Evolutionary conservation across 164 flowering plant species (phyloP).

Genomic region (Houttuynia cordata): DNA sequence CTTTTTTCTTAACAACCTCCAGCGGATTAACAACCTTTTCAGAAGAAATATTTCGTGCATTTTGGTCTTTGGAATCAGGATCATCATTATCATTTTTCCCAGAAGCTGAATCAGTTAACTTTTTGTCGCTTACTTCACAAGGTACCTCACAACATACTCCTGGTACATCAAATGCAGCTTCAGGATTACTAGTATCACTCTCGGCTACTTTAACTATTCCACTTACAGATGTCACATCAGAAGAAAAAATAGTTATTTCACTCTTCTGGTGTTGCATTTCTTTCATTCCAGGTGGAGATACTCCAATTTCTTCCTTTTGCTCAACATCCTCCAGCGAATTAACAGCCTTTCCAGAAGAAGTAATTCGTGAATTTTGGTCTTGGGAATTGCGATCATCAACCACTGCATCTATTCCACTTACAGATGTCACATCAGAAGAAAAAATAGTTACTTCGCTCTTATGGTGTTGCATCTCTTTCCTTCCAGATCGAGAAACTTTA

Average conservation of each 20-base stretch:
- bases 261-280: slow-evolving; percentile 3
- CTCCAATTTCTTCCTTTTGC: background rate
- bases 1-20: too few species aligned
- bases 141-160: background rate
- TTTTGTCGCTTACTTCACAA: background rate
- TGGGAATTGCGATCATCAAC: background rate
- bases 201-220: background rate
- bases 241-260: slow-evolving; percentile 9
- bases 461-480: slow-evolving; percentile 8
- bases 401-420: background rate
- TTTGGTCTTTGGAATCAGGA: background rate
- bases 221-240: background rate
- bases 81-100: slow-evolving; percentile 2
- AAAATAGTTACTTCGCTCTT: slow-evolving; percentile 1
- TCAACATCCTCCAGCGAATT: background rate
- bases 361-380: background rate
- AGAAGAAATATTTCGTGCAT: background rate
- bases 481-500: slow-evolving; percentile 3
- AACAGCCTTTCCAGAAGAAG: background rate
- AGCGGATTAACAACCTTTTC: too few species aligned
- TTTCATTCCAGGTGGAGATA: slow-evolving; percentile 7
- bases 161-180: background rate
- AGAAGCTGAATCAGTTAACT: slow-evolving; percentile 8
- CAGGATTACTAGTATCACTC: background rate
- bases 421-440: slow-evolving; percentile 2